Evolutionary conservation across 148 eudicot genomes (phyloP), one percentile per base, ranked within the genome.

Genomic region (Diospyros kaki): DNA sequence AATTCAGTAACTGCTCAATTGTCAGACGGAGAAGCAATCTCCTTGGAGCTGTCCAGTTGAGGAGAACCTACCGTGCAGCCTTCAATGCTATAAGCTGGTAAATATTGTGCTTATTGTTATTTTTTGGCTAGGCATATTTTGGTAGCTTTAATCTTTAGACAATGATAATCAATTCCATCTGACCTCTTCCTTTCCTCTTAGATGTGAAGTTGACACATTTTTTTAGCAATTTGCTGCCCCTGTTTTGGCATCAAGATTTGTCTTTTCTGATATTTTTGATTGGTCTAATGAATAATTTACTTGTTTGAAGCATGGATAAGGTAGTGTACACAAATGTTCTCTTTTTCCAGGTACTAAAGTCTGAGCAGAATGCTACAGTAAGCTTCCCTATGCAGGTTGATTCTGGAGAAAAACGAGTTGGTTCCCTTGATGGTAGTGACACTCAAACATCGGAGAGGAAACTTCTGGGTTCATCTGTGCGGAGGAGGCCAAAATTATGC

Each of bases 1-100:
- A 55, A 40, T 39, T 53, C 48, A 64, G 12, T 61, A 59, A 41
- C 41, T 0, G 18, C 43, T 45, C 44, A 43, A n/a, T 68, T 79
- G 54, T 81, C 83, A 96, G 99, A 83, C 83, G 77, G 99, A 96
- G 83, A 96, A 96, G 72, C 94, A 74, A 80, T 81, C 70, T 44
- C 87, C 91, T 53, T 89, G 91, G 94, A 81, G 75, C 77, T 73
- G 81, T 74, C 78, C 85, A 42, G 91, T 89, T 71, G 90, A 79
- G 61, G 87, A 83, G 68, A 88, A 81, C 66, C 76, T 64, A 45
- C 90, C 97, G 69, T 96, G 99, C 80, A 90, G 99, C 66, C 84
- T 86, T 18, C 62, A 82, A 76, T 96, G 99, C 87, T 88, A 83
- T 81, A 82, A 83, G 64, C 76, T 50, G 93, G 99, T 95, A 92